Percentiles rank a stretch among this genome's conserved stretches.
phyloP scores from a whole-genome alignment of 2,329 filamentous ascomycete species.

The Amauroascus verrucosus region DNA sequence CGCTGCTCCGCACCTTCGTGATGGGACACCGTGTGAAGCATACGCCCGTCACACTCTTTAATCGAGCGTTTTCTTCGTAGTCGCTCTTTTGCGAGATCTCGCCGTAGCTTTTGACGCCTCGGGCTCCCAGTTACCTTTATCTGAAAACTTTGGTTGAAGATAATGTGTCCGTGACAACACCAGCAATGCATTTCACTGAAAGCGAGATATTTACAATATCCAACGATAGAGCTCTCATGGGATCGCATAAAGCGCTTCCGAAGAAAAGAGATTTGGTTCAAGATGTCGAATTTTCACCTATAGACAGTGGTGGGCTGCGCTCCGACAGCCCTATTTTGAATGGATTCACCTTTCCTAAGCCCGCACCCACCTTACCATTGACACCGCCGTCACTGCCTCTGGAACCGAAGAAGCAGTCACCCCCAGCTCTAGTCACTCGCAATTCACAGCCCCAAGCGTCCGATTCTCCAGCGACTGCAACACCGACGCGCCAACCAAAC shows the following conservation, averaged over 20 bases:
- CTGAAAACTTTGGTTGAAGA: not conserved
- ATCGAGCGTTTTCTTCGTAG: not conserved
- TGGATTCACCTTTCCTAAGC: constrained; percentile 16
- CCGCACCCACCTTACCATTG: constrained; percentile 28
- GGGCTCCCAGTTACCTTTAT: not conserved
- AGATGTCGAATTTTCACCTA: not conserved
- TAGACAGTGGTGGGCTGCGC: not conserved
- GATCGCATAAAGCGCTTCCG: constrained; percentile 34
- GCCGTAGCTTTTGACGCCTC: not conserved
- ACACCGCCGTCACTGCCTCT: constrained; percentile 29
- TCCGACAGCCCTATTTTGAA: constrained; percentile 15
- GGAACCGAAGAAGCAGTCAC: constrained; percentile 20
- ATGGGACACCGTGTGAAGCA: not conserved
- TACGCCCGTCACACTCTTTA: not conserved
- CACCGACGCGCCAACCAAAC: constrained; percentile 55
- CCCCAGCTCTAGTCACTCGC: constrained; percentile 21
- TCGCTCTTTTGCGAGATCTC: not conserved
- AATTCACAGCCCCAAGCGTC: constrained; percentile 11
- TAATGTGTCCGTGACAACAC: not conserved
- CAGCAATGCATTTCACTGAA: not conserved
- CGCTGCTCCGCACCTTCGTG: not conserved
- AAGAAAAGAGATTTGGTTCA: constrained; percentile 25
- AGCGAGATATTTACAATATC: not conserved
- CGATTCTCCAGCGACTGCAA: constrained; percentile 31
- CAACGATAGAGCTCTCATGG: constrained; percentile 25